Conservation (phyloP, 208 protist genomes). For the Acanthamoeba healyi region DNA sequence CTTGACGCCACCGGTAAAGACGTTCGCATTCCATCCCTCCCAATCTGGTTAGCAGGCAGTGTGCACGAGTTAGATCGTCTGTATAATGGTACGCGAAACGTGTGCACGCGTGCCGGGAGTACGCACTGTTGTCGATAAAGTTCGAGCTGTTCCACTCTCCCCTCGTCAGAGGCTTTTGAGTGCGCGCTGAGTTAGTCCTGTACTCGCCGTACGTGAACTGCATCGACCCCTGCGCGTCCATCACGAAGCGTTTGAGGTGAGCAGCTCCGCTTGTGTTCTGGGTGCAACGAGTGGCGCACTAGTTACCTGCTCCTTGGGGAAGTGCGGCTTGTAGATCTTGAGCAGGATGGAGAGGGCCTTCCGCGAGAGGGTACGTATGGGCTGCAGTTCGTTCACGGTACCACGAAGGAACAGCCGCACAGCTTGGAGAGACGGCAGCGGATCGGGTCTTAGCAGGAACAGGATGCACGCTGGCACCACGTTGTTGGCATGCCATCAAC, state of each 20-base stretch:
- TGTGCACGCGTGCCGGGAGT: neutral
- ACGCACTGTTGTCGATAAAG: conserved; percentile 41
- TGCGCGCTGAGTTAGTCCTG: neutral
- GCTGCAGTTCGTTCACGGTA: conserved; percentile 37
- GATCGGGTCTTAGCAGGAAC: conserved; percentile 29
- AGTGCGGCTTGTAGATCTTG: conserved; percentile 55
- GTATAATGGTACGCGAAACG: too few relatives aligned
- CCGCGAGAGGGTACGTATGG: neutral
- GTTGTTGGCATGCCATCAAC: too few relatives aligned
- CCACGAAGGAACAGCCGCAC: conserved; percentile 25
- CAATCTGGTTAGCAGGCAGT: too few relatives aligned
- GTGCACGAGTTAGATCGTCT: too few relatives aligned
- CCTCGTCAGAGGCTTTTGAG: neutral
- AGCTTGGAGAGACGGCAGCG: neutral
- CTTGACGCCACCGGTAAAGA: too few relatives aligned
- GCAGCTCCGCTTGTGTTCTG: too few relatives aligned
- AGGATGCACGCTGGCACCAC: conserved; percentile 55
- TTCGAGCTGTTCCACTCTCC: neutral
- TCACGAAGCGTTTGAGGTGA: too few relatives aligned
- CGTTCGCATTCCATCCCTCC: too few relatives aligned
- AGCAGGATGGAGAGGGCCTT: conserved; percentile 26
- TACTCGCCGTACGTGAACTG: neutral
- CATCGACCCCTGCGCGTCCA: too few relatives aligned
- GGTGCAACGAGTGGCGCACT: too few relatives aligned
- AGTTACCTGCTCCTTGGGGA: neutral